Base-by-base conservation (phyloP, 305 asterid species). In the Striga hermonthica region DNA sequence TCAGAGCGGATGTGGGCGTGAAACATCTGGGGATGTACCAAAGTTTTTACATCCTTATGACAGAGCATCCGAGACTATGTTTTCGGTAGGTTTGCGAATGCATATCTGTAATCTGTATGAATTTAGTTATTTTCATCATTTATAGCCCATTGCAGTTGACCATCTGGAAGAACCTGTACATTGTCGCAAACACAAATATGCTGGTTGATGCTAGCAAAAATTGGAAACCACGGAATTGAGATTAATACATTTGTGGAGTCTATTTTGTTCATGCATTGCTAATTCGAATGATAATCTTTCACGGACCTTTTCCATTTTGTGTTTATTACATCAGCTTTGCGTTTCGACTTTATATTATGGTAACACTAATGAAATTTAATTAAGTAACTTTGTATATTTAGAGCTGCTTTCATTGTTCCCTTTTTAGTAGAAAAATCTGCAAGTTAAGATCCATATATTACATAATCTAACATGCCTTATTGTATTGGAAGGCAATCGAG, bases 1-100 rank as follows among this genome's bases (percentile, higher is more conserved):
- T 44, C 92, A 90, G 97, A 83, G 67, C 73, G 92, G 84, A 59
- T 52, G 81, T 53, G 87, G 77, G 48, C 75, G 71, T 62, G 94
- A 74, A 73, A 58, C 80, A 34, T 70, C 86, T 43, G 72, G 72
- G 35, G 84, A 85, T 54, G 76, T 79, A 64, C 93, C 93, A 28
- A 90, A 88, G 80, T 70, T 79, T 39, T 75, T 94, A 74, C 99
- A 84, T 74, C 96, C 97, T 40, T 94, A 86, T 70, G 96, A 90
- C 66, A 82, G 97, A 82, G 81, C 95, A 69, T 88, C 99, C 0
- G 99, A 90, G 81, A 70, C 88, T 72, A 88, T 94, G 43, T 90
- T 93, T 73, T 86, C 95, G 67, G 99, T 94, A 72, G 74, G 90
- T 83, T 62, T 70, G 28, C 44, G 31, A 37, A 37, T 47, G 65